A percentile compares a stretch with the other conserved stretches of the same genome.
phyloP scores from a whole-genome alignment of 73 alveolate species.

The Halteria grandinella region DNA sequence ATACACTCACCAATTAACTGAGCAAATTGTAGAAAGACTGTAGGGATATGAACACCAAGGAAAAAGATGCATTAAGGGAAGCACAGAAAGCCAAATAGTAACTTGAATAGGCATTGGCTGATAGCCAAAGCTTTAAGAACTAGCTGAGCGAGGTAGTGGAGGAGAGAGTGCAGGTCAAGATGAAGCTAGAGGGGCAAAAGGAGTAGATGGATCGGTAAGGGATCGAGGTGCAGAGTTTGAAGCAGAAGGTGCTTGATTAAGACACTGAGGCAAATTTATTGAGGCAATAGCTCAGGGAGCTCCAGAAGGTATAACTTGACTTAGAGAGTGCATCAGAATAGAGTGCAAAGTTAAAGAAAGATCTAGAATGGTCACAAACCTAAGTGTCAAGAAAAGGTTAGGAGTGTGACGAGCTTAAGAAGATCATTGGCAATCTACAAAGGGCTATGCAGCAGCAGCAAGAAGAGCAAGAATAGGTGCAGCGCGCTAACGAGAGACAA shows the following conservation, averaged over 20 bases:
- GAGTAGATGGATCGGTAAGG: conserved; percentile 23
- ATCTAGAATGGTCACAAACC: background rate
- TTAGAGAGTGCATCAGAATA: conserved; percentile 1
- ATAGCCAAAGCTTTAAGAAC: conserved; percentile 19
- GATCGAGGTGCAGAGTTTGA: background rate
- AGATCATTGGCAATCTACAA: conserved; percentile 38
- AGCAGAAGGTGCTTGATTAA: background rate
- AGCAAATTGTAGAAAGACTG: conserved; percentile 46
- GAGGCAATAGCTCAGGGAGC: background rate
- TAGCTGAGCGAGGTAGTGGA: background rate
- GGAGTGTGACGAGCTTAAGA: conserved; percentile 19
- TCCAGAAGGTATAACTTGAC: conserved; percentile 7
- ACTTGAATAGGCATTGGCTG: conserved; percentile 15
- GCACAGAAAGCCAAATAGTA: too few relatives aligned
- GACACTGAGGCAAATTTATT: conserved; percentile 16
- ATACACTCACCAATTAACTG: conserved; percentile 2
- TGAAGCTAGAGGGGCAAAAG: conserved; percentile 17
- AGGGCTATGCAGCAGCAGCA: conserved; percentile 46
- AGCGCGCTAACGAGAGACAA: conserved; percentile 36
- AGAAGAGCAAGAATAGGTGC: conserved; percentile 46
- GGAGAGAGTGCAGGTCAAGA: background rate
- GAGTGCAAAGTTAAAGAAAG: background rate
- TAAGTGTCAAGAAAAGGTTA: conserved; percentile 11
- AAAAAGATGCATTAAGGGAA: conserved; percentile 2
- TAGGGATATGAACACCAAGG: conserved; percentile 11